A percentile compares a stretch with the other conserved stretches of the same genome.
These are phyloP conservation scores for Trichophyton verrucosum DNA, from an alignment of 2,329 filamentous ascomycete genomes.

Conservation along the genomic window DNA sequence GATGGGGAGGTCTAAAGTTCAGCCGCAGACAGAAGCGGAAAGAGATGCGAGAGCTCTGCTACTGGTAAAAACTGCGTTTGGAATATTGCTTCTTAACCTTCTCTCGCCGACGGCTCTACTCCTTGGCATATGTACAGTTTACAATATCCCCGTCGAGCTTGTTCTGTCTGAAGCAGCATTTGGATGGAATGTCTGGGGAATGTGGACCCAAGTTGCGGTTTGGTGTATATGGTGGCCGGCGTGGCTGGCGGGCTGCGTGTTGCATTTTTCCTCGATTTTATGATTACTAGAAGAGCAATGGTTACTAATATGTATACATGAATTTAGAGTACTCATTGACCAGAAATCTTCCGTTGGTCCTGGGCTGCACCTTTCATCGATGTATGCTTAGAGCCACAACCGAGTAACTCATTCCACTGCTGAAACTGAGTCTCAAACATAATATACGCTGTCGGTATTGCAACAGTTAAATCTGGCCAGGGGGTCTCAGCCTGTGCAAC, in stretches of 20 bases:
- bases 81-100: constrained; percentile 42
- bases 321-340: neutral
- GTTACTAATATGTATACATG: neutral
- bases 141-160: constrained; percentile 40
- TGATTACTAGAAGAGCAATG: neutral
- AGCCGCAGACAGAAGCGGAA: neutral
- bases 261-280: constrained; percentile 24
- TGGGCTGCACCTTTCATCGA: neutral
- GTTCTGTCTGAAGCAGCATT: constrained; percentile 64
- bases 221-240: constrained; percentile 95
- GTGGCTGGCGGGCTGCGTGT: constrained; percentile 53
- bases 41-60: neutral
- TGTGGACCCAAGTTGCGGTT: constrained; percentile 80
- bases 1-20: neutral
- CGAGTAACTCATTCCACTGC: neutral
- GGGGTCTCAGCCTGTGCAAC: neutral
- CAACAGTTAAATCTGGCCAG: neutral
- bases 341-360: neutral
- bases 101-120: constrained; percentile 50
- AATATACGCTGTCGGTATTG: neutral
- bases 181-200: constrained; percentile 77
- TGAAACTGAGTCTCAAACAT: neutral
- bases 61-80: constrained; percentile 13
- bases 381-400: neutral
- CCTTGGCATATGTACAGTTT: constrained; percentile 37